A percentile compares a stretch with the other conserved stretches of the same genome.
phyloP scores from a whole-genome alignment of 768 basidiomycete genomes.

The Termitomyces titanicus region DNA sequence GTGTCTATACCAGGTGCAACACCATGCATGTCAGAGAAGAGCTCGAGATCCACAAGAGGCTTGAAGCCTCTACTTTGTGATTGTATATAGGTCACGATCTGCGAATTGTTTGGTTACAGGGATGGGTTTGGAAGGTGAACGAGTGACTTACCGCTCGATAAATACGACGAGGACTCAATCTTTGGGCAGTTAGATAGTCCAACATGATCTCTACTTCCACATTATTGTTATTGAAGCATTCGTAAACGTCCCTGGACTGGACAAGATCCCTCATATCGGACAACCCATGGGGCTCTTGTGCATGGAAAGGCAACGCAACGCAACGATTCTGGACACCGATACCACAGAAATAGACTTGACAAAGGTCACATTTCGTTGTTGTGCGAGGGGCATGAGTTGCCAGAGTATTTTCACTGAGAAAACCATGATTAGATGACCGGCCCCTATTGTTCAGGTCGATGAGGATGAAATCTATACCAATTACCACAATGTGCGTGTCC shows the following conservation, averaged over 20 bases:
- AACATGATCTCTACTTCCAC: constrained; percentile 84
- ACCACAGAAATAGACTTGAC: constrained; percentile 80
- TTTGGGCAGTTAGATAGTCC: constrained; percentile 66
- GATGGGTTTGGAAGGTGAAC: not conserved
- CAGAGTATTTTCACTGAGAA: constrained; percentile 67
- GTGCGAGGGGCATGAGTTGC: constrained; percentile 62
- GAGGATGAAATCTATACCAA: constrained; percentile 41
- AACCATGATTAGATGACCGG: not conserved
- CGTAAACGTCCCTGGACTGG: constrained; percentile 73
- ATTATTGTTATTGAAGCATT: constrained; percentile 73
- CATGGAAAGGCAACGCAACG: constrained; percentile 48
- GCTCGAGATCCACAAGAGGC: constrained; percentile 63
- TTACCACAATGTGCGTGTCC: constrained; percentile 82
- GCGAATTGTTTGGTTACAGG: not conserved
- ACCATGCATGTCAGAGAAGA: constrained; percentile 67
- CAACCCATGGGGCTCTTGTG: constrained; percentile 70
- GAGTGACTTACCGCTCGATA: constrained; percentile 66
- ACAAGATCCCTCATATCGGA: constrained; percentile 71
- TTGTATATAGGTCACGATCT: constrained; percentile 64
- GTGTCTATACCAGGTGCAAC: constrained; percentile 54
- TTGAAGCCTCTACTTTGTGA: constrained; percentile 60
- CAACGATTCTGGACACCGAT: constrained; percentile 76
- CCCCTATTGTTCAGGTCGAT: not conserved
- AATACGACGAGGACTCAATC: constrained; percentile 64
- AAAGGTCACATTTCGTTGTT: constrained; percentile 83